Evolutionary conservation across 164 flowering plant species (phyloP).

Genomic region (Taxillus chinensis): DNA sequence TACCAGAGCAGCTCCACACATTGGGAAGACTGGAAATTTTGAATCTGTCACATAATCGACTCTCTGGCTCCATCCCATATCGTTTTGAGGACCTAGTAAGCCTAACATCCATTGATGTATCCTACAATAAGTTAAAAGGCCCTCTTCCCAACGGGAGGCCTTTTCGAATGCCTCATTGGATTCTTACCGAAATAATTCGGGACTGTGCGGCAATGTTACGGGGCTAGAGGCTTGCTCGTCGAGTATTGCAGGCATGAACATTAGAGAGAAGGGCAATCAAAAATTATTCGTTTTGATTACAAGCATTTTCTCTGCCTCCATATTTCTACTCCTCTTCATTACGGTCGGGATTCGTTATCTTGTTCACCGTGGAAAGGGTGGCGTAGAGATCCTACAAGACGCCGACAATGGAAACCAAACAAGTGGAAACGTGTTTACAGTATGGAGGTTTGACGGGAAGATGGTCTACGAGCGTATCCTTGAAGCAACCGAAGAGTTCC

Average conservation of each 20-base stretch:
- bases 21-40: neutral
- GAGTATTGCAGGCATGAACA: too few species aligned
- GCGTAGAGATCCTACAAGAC: neutral
- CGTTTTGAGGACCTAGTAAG: neutral
- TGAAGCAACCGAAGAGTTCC: neutral
- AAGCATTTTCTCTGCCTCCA: too few species aligned
- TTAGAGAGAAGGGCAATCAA: neutral
- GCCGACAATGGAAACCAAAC: neutral
- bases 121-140: neutral
- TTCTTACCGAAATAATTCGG: neutral
- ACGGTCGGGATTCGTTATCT: neutral
- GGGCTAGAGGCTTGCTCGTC: neutral
- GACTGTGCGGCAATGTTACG: neutral
- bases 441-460: neutral
- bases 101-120: too few species aligned
- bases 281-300: neutral
- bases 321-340: neutral
- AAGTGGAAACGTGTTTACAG: neutral
- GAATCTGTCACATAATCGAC: neutral
- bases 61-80: neutral
- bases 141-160: neutral
- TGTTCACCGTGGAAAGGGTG: neutral
- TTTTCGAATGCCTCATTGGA: neutral
- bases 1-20: neutral
- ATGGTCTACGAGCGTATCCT: neutral